A percentile compares a stretch with the other conserved stretches of the same genome.
phyloP scores from a whole-genome alignment of 176 grass and related monocot genomes.

The Rhipidocladum racemiflorum region DNA sequence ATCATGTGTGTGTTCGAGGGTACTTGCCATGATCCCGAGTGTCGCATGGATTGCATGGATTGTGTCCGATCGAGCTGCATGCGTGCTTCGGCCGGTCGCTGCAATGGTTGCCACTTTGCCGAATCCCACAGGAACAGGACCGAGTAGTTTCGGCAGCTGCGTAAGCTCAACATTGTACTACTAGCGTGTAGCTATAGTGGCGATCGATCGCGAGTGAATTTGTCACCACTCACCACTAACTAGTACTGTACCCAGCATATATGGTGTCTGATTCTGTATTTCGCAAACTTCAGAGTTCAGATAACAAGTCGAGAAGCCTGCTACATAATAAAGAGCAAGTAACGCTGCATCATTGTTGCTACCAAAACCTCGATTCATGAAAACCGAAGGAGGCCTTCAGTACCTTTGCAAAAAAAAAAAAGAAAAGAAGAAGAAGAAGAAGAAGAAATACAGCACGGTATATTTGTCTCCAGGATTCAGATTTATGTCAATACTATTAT shows the following conservation, averaged over 20 bases:
- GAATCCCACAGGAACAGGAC: neutral
- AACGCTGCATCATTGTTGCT: no score
- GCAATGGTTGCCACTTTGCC: neutral
- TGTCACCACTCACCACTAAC: neutral
- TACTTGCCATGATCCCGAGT: slow-evolving; percentile 12
- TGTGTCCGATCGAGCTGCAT: neutral
- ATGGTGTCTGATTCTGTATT: neutral
- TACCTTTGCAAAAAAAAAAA: neutral
- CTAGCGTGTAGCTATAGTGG: neutral
- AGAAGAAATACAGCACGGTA: neutral
- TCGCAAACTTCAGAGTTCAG: neutral
- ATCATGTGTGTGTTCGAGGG: slow-evolving; percentile 20
- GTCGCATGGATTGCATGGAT: neutral
- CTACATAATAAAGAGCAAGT: neutral
- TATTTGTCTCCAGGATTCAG: neutral
- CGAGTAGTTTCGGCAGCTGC: neutral
- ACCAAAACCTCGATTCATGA: neutral
- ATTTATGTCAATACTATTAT: neutral
- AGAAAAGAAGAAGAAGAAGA: neutral
- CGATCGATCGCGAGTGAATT: neutral
- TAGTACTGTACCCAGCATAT: neutral
- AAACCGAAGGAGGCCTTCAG: neutral
- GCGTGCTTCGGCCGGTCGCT: neutral
- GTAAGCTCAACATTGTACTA: neutral
- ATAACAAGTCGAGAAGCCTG: neutral